Percentiles rank a stretch among this genome's conserved stretches.
Evolutionary conservation across 2,329 filamentous ascomycete genomes (phyloP).

Genomic region (Aspergillus transmontanensis): DNA sequence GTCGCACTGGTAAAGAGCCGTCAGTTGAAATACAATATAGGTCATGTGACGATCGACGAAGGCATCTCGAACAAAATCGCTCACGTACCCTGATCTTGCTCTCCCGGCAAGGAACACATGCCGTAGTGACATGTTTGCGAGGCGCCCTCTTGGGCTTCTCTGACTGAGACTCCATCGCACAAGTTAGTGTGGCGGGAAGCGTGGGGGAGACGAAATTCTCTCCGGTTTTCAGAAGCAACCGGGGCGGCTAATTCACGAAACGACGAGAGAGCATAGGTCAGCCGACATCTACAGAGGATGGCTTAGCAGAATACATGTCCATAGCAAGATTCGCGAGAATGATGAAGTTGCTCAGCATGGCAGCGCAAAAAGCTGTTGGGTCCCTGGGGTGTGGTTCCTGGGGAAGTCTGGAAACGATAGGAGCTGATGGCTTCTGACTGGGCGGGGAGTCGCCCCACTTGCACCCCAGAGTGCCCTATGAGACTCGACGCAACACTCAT

Average conservation of each 20-base stretch:
- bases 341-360: slow-evolving; percentile 1
- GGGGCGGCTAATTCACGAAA: neutral
- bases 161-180: slow-evolving; percentile 27
- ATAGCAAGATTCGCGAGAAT: neutral
- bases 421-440: slow-evolving; percentile 2
- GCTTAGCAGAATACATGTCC: slow-evolving; percentile 7
- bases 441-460: slow-evolving; percentile 1
- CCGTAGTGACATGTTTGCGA: slow-evolving; percentile 49
- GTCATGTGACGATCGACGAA: slow-evolving; percentile 4
- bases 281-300: slow-evolving; percentile 11
- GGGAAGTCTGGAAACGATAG: slow-evolving; percentile 1
- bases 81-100: slow-evolving; percentile 47
- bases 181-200: slow-evolving; percentile 4
- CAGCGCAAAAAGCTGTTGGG: neutral
- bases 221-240: neutral
- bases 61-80: neutral
- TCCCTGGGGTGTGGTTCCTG: neutral
- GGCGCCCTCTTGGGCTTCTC: slow-evolving; percentile 34
- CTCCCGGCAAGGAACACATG: slow-evolving; percentile 49
- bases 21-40: slow-evolving; percentile 1
- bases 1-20: slow-evolving; percentile 33
- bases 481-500: slow-evolving; percentile 1
- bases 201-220: slow-evolving; percentile 1
- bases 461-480: neutral
- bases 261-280: slow-evolving; percentile 6